Evolutionary conservation across 1,139 yeast species (phyloP), one percentile per base, ranked within the genome.

Genomic region (Casaregolazyma suthepensis): DNA sequence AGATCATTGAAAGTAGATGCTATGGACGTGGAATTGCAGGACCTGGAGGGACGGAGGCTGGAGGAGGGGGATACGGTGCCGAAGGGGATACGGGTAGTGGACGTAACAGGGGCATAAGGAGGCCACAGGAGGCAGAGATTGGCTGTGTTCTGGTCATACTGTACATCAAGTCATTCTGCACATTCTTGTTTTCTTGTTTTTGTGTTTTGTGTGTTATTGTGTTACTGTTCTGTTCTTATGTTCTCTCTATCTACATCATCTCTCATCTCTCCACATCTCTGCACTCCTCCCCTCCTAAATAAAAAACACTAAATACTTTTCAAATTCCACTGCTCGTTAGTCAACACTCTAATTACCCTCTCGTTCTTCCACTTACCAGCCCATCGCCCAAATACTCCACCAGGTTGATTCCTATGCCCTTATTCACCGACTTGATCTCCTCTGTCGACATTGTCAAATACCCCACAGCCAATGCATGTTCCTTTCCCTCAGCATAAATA

Each of bases 401-500:
- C 64, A 90, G 75, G 65, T 91, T 96, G 53, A 93, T 82, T 65
- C 97, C 98, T 61, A 87, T 84, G 37, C 96, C 96, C 71, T 91
- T 91, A 69, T 91, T 91, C 54, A 80, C 77, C 17, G 80, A 74
- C 71, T 86, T 87, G 66, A 91, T 91, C 52, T 93, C 97, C 64
- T 87, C 94, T 1, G 95, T 87, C 60, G 93, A 83, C 97, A 91
- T 89, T 53, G 81, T 73, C 61, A 93, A 75, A 62, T 83, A 83
- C 18, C 98, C 99, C 54, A 93, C 77, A 3, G 98, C 98, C 71
- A 93, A 74, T 0, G 98, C 96, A 64, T 80, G 77, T 61, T 89
- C 96, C 66, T 91, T 91, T 54, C 96, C 96, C 71, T 91, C 97
- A 45, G 98, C 97, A 66, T 85, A 86, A 42, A 91, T 80, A 7